Base-by-base conservation (phyloP, 495 filamentous ascomycete genomes). In the Corynascus novoguineensis region DNA sequence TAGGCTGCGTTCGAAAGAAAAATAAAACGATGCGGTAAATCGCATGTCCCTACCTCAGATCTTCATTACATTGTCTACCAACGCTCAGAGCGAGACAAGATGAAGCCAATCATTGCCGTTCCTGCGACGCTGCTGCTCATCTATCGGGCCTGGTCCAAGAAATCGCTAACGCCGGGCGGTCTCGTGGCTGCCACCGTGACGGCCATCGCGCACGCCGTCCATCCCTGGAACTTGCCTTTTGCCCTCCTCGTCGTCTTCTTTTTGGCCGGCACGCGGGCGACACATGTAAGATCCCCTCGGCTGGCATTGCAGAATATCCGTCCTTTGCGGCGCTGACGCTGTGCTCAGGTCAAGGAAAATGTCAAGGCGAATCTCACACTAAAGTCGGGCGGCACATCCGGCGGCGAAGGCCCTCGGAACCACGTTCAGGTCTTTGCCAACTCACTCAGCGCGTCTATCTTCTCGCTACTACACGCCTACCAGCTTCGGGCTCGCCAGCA, bases 381-480 rank as follows among this genome's bases (percentile, higher is more conserved):
- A 47, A 86, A 86, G 40, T 81, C 89, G 7, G 77, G 82, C 29
- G 90, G 90, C 44, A 68, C 78, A 17, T 67, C 82, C 10, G 88
- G 87, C 52, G 88, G 88, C 54, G 90, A 96, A 69, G 88, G 87
- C 5, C 78, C 87, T 4, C 79, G 93, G 17, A 95, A 83, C 5
- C 87, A 93, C 69, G 75, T 92, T 50, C 93, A 98, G 77, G 93
- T 98, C 10, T 73, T 97, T 14, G 90, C 90, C 29, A 98, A 97
- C 70, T 93, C 89, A 6, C 67, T 85, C 48, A 84, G 87, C 21
- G 90, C 89, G 15, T 87, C 86, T 21, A 68, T 89, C 10, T 74
- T 97, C 35, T 80, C 83, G 17, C 70, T 95, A 1, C 68, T 90
- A 4, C 88, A 96, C 67, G 73, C 84, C 7, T 83, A 81, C 60